A percentile compares a stretch with the other conserved stretches of the same genome.
phyloP scores from a whole-genome alignment of 148 eudicot species.

The Vaccinium myrtillus region DNA sequence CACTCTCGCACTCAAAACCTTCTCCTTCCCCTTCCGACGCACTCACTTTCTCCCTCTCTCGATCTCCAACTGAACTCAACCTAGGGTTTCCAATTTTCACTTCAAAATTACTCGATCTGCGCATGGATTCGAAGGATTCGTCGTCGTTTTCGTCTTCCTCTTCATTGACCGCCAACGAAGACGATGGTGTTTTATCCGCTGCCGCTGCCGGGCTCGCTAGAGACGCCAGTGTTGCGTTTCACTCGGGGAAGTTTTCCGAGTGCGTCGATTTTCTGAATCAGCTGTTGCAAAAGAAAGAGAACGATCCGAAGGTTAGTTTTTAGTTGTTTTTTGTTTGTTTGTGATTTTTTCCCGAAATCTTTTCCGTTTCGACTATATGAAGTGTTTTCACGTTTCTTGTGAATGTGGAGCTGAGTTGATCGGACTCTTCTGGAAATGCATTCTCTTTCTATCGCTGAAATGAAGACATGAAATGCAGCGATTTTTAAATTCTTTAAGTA shows the following conservation, averaged over 20 bases:
- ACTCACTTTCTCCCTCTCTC: neutral
- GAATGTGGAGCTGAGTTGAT: neutral
- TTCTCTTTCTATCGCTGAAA: too few species aligned
- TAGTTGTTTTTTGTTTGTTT: neutral
- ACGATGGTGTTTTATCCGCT: conserved; percentile 38
- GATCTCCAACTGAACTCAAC: neutral
- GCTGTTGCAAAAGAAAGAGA: conserved; percentile 54
- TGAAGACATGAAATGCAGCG: neutral
- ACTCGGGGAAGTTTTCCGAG: conserved; percentile 67
- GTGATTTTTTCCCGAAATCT: too few species aligned
- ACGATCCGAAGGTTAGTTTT: conserved; percentile 64
- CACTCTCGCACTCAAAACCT: neutral
- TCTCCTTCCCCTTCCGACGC: neutral
- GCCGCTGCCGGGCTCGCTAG: conserved; percentile 53
- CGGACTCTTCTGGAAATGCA: too few species aligned
- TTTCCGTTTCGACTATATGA: neutral
- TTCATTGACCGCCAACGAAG: conserved; percentile 36
- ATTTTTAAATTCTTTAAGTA: neutral
- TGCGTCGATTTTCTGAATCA: conserved; percentile 64
- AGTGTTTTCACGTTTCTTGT: neutral
- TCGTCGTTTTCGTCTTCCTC: conserved; percentile 31
- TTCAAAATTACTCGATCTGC: conserved; percentile 34
- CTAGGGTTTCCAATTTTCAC: conserved; percentile 14
- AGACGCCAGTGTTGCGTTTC: conserved; percentile 64
- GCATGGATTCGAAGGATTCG: conserved; percentile 69